Base-by-base conservation (phyloP, 192 early-diverging fungal species). In the Coemansia sp. region DNA sequence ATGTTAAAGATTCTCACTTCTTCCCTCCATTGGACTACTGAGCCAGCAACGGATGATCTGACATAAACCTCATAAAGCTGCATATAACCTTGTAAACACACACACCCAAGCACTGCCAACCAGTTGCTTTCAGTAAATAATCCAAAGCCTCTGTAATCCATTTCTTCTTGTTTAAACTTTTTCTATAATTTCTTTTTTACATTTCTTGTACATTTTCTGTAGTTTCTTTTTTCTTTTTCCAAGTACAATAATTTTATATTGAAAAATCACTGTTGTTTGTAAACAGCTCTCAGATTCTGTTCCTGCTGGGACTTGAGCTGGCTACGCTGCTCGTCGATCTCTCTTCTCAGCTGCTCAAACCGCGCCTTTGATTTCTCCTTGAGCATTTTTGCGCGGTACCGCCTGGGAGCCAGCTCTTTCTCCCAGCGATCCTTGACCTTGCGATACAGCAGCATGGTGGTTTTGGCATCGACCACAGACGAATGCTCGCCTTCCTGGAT, bases 401-500 rank as follows among this genome's bases (percentile, higher is more conserved):
- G 56, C 64, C 64, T 68, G 3, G 78, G 78, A 1, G 73, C 75
- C 58, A 82, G 14, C 31, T 30, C 31, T 20, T 50, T 59, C 42
- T 99, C 97, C 96, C 96, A 99, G 7, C 89, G 87, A 0, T 85
- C 73, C 75, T 91, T 91, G 56, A 87, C 87, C 66, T 90, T 90
- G 63, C 88, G 86, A 80, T 94, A 99, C 5, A 99, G 67, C 49
- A 94, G 66, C 88, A 99, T 96, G 5, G 94, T 86, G 28, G 93
- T 89, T 60, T 88, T 84, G 0, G 96, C 96, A 84, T 98, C 97
- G 48, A 94, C 77, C 52, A 93, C 92, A 7, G 93, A 93, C 18
- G 90, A 94, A 75, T 99, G 96, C 66, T 85, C 85, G 33, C 92
- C 93, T 12, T 84, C 66, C 72, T 98, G 96, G 70, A 99, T 96